phyloP scores from a whole-genome alignment of 129 eudicot genomes.

The Cynara cardunculus region DNA sequence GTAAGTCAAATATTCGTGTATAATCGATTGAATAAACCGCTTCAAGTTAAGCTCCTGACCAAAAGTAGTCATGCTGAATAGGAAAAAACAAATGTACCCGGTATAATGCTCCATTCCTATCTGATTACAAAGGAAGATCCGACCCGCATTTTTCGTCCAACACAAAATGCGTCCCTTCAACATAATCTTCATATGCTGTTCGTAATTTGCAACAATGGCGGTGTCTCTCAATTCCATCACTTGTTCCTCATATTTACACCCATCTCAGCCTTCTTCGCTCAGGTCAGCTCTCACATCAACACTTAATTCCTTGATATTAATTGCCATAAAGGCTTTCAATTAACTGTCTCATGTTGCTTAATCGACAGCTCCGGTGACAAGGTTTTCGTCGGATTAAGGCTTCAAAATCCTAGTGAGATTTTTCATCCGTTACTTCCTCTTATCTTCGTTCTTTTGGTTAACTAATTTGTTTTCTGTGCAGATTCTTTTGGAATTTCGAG shows the following conservation, averaged over 20 bases:
- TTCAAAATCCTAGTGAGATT: constrained; percentile 59
- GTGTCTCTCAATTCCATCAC: constrained; percentile 42
- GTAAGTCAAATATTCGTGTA: too few species aligned
- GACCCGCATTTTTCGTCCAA: constrained; percentile 1
- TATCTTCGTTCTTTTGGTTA: background rate
- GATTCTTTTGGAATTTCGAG: constrained; percentile 53
- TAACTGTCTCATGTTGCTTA: constrained; percentile 5
- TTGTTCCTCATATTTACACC: constrained; percentile 46
- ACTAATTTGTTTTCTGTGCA: constrained; percentile 12
- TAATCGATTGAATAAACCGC: too few species aligned
- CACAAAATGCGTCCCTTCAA: constrained; percentile 7
- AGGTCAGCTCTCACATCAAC: constrained; percentile 32
- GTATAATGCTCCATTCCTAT: background rate
- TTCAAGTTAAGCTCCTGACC: too few species aligned
- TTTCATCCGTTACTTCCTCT: background rate
- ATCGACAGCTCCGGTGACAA: constrained; percentile 53
- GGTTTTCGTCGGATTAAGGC: constrained; percentile 64
- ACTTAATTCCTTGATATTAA: background rate
- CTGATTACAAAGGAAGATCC: background rate
- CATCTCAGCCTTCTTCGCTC: constrained; percentile 58
- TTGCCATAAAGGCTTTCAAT: background rate
- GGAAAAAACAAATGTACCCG: background rate
- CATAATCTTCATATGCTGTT: constrained; percentile 12
- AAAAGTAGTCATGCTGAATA: too few species aligned
- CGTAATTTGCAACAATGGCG: constrained; percentile 29